Evolutionary conservation across 2,329 filamentous ascomycete species (phyloP), one percentile per base, ranked within the genome.

Genomic region (Annulohypoxylon truncatum): DNA sequence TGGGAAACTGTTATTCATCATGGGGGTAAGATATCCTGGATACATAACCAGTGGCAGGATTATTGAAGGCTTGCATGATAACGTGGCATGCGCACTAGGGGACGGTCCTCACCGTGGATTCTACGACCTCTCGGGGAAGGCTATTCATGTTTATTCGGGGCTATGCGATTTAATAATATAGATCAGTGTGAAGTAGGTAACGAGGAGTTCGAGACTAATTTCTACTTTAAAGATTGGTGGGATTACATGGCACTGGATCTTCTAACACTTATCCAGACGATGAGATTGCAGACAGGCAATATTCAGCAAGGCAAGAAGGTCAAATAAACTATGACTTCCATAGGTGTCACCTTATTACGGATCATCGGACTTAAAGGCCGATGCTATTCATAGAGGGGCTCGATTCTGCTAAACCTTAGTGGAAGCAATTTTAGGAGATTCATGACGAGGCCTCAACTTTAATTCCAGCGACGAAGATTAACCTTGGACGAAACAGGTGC

Each of bases 361-460:
- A 63, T 24, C 5, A 47, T 54, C 28, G 15, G 42, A n/a, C n/a
- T n/a, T n/a, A n/a, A n/a, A n/a, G n/a, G n/a, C n/a, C n/a, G n/a
- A n/a, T 33, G 13, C 13, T 28, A 26, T 40, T 50, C 26, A 57
- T 4, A 26, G 18, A 53, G 9, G 42, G 10, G 60, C 46, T 51
- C 18, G 13, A 50, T 18, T 20, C 38, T n/a, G 12, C 28, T 33
- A 31, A 61, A 61, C 52, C 47, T 40, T 38, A 24, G 47, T 29
- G 20, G n/a, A 31, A 15, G 9, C 10, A 12, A n/a, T 24, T 35
- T 29, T 6, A 29, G 26, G 48, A 20, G 20, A 35, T 62, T 33
- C 31, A 51, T 57, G 54, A 66, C 46, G 61, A 52, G 2, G 24
- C 28, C 10, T 51, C 22, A 65, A 62, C 57, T 24, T 62, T 61